Base-by-base conservation (phyloP, 306 rosid genomes). In the Coriaria nepalensis region DNA sequence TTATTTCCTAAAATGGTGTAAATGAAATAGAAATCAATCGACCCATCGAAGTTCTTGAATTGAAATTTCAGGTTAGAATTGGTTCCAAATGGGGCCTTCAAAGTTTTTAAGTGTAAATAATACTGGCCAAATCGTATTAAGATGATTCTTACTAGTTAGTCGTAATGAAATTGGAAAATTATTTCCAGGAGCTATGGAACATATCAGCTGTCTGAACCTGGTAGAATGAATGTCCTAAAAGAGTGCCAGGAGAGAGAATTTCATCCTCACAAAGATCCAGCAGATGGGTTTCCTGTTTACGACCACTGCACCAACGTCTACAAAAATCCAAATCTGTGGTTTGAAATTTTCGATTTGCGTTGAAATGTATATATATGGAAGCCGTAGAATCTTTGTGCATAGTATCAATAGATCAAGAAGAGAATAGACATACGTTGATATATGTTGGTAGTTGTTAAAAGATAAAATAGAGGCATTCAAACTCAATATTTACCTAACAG, bases 271-370 rank as follows among this genome's bases (percentile, higher is more conserved):
- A 44, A 50, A 37, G 90, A 82, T 38, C 70, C 81, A 29, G 70
- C 66, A 10, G 74, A 71, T 57, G 84, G 84, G n/a, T 68, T 49
- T 54, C 73, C 79, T 43, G 47, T 82, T 50, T 87, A 77, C 40
- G 83, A 67, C 57, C 73, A 66, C 48, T 87, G 87, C 73, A 56
- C 76, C 64, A 75, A 79, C 60, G 84, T 87, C 50, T 79, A 82
- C 74, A 75, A 52, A 58, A 82, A 77, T 61, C 64, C 87, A 49
- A 75, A 82, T 61, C 60, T 87, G 62, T 72, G 92, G 74, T 87
- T 83, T 66, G 94, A 82, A 73, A 80, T 87, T 52, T 73, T 77
- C 45, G 90, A 82, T 56, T 68, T 82, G 68, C 87, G 87, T n/a
- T 78, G 62, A 80, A 20, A 20, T 20, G 29, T 20, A 20, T 20